Percentiles rank a stretch among this genome's conserved stretches.
These are phyloP conservation scores for Colletotrichum aenigma DNA, from an alignment of 2,329 filamentous ascomycete species.

Conservation along the genomic window DNA sequence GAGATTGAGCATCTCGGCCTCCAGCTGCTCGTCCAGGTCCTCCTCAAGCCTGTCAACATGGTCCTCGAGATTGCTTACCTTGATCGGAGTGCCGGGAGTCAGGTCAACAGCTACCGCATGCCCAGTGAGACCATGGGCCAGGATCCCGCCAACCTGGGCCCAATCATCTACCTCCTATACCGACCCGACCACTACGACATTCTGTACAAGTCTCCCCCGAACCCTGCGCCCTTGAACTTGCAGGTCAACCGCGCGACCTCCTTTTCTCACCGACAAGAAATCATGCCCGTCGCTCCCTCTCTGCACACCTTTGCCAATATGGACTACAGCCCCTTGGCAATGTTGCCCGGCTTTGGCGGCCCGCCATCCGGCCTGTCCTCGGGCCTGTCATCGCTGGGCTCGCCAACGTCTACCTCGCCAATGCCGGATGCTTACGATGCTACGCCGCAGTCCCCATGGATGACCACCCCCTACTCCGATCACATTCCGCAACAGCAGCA, in stretches of 20 bases:
- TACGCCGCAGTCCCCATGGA: slow-evolving; percentile 41
- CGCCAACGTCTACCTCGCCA: slow-evolving; percentile 28
- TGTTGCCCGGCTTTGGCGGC: slow-evolving; percentile 50
- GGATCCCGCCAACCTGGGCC: slow-evolving; percentile 46
- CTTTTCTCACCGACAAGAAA: slow-evolving; percentile 50
- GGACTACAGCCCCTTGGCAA: slow-evolving; percentile 47
- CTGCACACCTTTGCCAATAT: slow-evolving; percentile 46
- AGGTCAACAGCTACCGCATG: slow-evolving; percentile 75
- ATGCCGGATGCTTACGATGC: slow-evolving; percentile 30
- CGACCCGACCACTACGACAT: slow-evolving; percentile 92
- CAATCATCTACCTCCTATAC: slow-evolving; percentile 65
- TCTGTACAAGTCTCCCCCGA: slow-evolving; percentile 67
- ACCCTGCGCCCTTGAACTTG: slow-evolving; percentile 38
- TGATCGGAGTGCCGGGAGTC: slow-evolving; percentile 79
- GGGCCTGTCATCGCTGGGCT: slow-evolving; percentile 36
- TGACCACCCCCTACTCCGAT: slow-evolving; percentile 36
- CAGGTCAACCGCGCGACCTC: slow-evolving; percentile 59
- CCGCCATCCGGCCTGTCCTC: slow-evolving; percentile 32
- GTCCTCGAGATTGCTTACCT: slow-evolving; percentile 90
- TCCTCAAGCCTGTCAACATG: slow-evolving; percentile 80
- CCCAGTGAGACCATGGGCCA: slow-evolving; percentile 57
- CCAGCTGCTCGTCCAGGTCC: slow-evolving; percentile 74
- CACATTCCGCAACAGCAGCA: slow-evolving; percentile 23
- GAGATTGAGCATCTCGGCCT: slow-evolving; percentile 95
- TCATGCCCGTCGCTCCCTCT: slow-evolving; percentile 41